These are phyloP conservation scores for Mrakia frigida DNA, from an alignment of 768 basidiomycete species.

Conservation along the genomic window DNA sequence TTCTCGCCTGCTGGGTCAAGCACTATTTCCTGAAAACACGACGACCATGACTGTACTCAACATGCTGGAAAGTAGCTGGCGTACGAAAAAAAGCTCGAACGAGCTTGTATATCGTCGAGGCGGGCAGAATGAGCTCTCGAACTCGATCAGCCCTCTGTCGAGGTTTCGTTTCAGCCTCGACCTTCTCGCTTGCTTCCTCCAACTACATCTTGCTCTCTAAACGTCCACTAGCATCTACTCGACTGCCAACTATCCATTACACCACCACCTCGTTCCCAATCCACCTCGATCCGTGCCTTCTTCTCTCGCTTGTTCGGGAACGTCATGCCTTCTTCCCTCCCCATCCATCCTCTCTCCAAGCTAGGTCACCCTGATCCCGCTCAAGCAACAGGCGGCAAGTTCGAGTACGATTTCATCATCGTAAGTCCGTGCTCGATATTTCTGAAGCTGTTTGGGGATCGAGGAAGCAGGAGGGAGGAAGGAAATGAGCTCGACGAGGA, in stretches of 20 bases:
- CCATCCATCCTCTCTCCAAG: conserved; percentile 15
- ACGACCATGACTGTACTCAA: too few relatives aligned
- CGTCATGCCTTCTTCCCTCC: conserved; percentile 9
- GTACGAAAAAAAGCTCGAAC: too few relatives aligned
- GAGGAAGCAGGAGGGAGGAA: background rate
- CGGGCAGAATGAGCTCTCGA: too few relatives aligned
- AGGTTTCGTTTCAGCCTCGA: background rate
- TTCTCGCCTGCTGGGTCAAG: too few relatives aligned
- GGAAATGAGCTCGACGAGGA: background rate
- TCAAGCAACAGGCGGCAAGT: background rate
- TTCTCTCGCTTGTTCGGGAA: background rate
- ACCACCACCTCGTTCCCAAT: background rate
- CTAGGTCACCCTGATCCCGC: background rate
- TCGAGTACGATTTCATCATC: conserved; percentile 31
- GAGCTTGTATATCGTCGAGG: too few relatives aligned
- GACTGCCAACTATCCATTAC: background rate
- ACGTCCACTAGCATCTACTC: background rate
- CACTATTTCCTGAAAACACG: too few relatives aligned
- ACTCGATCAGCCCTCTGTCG: background rate
- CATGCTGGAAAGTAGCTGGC: too few relatives aligned
- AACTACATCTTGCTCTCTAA: background rate
- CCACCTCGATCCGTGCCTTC: background rate
- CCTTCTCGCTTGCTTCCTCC: background rate
- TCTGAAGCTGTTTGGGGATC: too few relatives aligned
- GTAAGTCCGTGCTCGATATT: background rate